phyloP scores from a whole-genome alignment of 129 eudicot species.

The Escallonia rubra region DNA sequence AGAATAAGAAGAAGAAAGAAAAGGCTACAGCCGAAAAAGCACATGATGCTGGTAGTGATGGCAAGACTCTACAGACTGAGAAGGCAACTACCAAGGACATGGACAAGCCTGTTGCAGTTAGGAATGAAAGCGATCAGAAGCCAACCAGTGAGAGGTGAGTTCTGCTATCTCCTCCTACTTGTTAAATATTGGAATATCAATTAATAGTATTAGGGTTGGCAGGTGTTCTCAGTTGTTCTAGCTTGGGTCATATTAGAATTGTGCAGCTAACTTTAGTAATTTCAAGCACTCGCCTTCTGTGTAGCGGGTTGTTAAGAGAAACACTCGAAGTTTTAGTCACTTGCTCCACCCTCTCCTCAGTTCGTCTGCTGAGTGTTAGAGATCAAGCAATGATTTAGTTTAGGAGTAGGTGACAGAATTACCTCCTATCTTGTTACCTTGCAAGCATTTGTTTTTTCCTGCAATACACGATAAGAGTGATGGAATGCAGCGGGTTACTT shows the following conservation, averaged over 20 bases:
- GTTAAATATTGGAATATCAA: background rate
- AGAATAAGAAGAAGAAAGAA: constrained; percentile 62
- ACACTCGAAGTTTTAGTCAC: background rate
- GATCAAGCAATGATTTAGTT: background rate
- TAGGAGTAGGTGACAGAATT: too few relatives aligned
- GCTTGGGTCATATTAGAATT: too few relatives aligned
- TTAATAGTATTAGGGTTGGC: too few relatives aligned
- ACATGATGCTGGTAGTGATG: constrained; percentile 23
- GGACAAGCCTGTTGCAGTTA: constrained; percentile 5
- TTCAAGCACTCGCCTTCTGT: too few relatives aligned
- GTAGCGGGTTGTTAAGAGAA: too few relatives aligned
- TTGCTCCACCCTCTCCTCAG: background rate
- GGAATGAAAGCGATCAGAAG: constrained; percentile 22
- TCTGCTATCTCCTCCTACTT: background rate
- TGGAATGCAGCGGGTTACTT: too few relatives aligned
- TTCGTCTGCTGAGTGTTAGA: background rate
- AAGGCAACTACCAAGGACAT: constrained; percentile 5
- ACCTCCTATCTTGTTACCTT: too few relatives aligned
- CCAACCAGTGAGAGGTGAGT: constrained; percentile 43
- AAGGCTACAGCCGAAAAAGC: constrained; percentile 19
- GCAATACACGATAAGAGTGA: too few relatives aligned
- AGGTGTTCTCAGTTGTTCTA: background rate
- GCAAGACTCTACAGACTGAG: constrained; percentile 11
- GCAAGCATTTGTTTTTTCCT: too few relatives aligned
- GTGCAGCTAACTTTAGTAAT: too few relatives aligned